Evolutionary conservation across 73 alveolate genomes (phyloP), one percentile per base, ranked within the genome.

Genomic region (Paramecium caudatum): DNA sequence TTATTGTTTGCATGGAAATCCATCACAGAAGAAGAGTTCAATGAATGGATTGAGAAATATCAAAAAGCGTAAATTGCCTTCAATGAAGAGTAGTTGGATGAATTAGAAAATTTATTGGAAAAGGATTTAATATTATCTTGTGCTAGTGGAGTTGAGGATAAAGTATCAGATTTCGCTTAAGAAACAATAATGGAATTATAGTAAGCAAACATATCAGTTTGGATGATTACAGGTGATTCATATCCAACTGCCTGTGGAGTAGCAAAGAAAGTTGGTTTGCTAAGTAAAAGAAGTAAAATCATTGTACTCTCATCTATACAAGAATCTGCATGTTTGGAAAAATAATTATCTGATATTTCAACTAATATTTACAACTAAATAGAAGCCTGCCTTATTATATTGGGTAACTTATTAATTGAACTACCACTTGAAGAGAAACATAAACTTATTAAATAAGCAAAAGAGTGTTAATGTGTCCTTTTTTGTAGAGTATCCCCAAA

Each of bases 401-500:
- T 90, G 82, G 93, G 63, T 19, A 47, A 17, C 82, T 91, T 61
- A 90, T 47, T 68, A 90, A 61, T 49, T 19, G 88, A 93, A 39
- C 43, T 47, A 70, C 4, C 37, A 6, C 39, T 65, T 0, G 50
- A 65, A 65, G 50, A 65, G 48, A 92, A 92, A 36, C 37, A 37
- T 21, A 23, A 1, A 8, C 70, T 41, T 74, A 46, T 23, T 27
- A 47, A 46, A 36, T 13, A 32, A 65, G 83, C 83, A 13, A 65
- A 36, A 36, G 49, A 36, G 34, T 33, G 49, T 13, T 33, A 65
- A 43, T 92, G 98, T 46, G 99, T 97, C 7, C 90, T 97, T 1
- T 94, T 96, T 78, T 96, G 99, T 94, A 82, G 99, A 91, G 97
- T 95, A 9, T 92, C 98, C 27, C 99, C 99, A 2, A 96, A 96